phyloP scores from a whole-genome alignment of 805 yeast genomes.

The Cyberlindnera maritima region DNA sequence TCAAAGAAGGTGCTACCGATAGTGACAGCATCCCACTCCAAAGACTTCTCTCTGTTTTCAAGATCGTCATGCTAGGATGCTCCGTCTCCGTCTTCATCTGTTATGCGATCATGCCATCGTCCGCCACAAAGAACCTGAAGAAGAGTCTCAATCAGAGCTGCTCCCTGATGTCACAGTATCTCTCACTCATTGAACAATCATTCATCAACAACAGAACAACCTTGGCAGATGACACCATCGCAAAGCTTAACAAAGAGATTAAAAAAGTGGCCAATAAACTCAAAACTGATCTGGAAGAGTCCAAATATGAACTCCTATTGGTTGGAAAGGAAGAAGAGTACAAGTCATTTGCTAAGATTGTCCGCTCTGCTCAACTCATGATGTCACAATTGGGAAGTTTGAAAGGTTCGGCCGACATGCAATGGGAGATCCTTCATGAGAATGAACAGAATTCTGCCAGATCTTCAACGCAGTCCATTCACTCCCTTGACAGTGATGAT shows the following conservation, averaged over 20 bases:
- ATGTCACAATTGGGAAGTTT: slow-evolving; percentile 64
- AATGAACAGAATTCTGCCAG: not conserved
- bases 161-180: slow-evolving; percentile 47
- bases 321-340: slow-evolving; percentile 57
- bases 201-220: slow-evolving; percentile 45
- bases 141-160: slow-evolving; percentile 47
- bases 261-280: slow-evolving; percentile 40
- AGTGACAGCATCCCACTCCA: slow-evolving; percentile 54
- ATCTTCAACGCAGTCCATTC: slow-evolving; percentile 3
- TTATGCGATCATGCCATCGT: slow-evolving; percentile 59
- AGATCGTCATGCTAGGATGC: slow-evolving; percentile 61
- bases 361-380: slow-evolving; percentile 49
- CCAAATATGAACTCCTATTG: slow-evolving; percentile 56
- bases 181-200: slow-evolving; percentile 46
- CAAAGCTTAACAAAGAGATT: slow-evolving; percentile 34
- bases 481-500: slow-evolving; percentile 8
- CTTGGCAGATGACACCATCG: slow-evolving; percentile 33
- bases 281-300: slow-evolving; percentile 47
- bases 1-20: slow-evolving; percentile 69
- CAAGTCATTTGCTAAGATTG: slow-evolving; percentile 42
- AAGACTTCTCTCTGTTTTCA: slow-evolving; percentile 51
- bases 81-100: slow-evolving; percentile 57
- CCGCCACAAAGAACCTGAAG: slow-evolving; percentile 49
- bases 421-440: slow-evolving; percentile 49
- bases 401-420: slow-evolving; percentile 65